phyloP scores from a whole-genome alignment of 1,284 basidiomycete genomes.

The Leccinum griseonigrum region DNA sequence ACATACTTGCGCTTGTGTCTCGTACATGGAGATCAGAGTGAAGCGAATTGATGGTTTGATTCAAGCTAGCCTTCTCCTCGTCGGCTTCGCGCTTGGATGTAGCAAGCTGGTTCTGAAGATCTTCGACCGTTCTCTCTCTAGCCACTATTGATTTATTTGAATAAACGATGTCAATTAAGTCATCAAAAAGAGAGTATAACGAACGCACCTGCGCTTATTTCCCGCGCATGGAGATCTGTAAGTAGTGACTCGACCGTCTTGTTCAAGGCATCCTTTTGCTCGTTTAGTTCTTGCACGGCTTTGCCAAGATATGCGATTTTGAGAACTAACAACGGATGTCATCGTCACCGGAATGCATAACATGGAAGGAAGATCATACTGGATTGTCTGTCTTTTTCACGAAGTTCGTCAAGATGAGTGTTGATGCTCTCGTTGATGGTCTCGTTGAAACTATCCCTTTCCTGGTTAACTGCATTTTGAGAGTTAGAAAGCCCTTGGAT shows the following conservation, averaged over 20 bases:
- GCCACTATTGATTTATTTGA: not conserved
- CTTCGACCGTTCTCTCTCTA: not conserved
- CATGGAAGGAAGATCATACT: not conserved
- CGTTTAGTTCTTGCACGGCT: not conserved
- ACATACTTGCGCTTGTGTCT: slow-evolving; percentile 1
- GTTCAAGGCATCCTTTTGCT: not conserved
- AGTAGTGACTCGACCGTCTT: not conserved
- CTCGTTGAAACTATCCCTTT: not conserved
- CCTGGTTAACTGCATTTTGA: too few species aligned
- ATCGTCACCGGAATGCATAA: not conserved
- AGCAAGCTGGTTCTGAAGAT: not conserved
- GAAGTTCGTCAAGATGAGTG: not conserved
- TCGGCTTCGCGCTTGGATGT: not conserved
- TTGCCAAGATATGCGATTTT: not conserved
- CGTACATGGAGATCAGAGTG: not conserved
- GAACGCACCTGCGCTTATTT: not conserved
- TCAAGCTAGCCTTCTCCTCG: not conserved
- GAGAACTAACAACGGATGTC: not conserved
- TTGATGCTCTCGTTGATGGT: not conserved
- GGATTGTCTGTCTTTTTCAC: not conserved
- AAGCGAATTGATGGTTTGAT: not conserved
- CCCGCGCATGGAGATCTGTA: not conserved
- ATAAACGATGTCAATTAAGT: too few species aligned
- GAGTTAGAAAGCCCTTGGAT: slow-evolving; percentile 1
- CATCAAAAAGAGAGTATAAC: not conserved